These are phyloP conservation scores for Moniliella sp. DNA, from an alignment of 1,284 basidiomycete species.

Conservation along the genomic window DNA sequence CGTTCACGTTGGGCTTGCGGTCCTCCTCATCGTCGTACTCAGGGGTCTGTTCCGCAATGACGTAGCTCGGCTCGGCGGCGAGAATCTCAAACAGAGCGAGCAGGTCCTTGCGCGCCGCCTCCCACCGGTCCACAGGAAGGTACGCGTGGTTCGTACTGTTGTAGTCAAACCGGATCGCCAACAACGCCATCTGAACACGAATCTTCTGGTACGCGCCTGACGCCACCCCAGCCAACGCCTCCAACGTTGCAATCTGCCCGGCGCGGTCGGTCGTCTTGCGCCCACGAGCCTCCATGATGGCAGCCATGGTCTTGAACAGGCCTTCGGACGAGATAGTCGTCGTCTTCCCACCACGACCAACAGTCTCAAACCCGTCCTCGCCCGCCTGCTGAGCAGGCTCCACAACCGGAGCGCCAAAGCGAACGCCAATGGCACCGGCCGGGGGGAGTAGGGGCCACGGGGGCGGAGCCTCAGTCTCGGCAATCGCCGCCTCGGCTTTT, in stretches of 20 bases:
- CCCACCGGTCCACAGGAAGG: constrained; percentile 84
- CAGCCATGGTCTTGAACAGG: constrained; percentile 76
- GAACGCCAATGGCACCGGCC: constrained; percentile 15
- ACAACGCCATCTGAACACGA: constrained; percentile 72
- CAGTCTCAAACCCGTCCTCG: constrained; percentile 63
- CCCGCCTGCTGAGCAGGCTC: constrained; percentile 38
- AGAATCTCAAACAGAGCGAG: constrained; percentile 65
- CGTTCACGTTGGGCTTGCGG: constrained; percentile 47
- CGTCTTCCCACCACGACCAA: constrained; percentile 69
- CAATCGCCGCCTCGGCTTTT: constrained; percentile 34
- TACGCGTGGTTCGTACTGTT: constrained; percentile 63
- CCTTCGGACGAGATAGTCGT: constrained; percentile 65
- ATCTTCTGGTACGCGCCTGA: constrained; percentile 66
- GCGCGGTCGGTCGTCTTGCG: constrained; percentile 90
- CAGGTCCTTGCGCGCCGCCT: constrained; percentile 63
- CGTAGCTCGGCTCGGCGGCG: constrained; percentile 49
- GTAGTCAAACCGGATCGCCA: constrained; percentile 91
- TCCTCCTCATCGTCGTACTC: constrained; percentile 85
- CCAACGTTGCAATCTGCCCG: constrained; percentile 77
- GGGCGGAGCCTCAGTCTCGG: constrained; percentile 38
- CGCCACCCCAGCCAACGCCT: constrained; percentile 64
- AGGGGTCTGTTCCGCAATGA: constrained; percentile 56
- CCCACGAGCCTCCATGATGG: constrained; percentile 79
- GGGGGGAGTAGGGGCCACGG: constrained; percentile 37
- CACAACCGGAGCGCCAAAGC: constrained; percentile 20